Percentiles rank a stretch among this genome's conserved stretches.
These are phyloP conservation scores for Auricularia sp. DNA, from an alignment of 768 basidiomycete species.

Conservation along the genomic window DNA sequence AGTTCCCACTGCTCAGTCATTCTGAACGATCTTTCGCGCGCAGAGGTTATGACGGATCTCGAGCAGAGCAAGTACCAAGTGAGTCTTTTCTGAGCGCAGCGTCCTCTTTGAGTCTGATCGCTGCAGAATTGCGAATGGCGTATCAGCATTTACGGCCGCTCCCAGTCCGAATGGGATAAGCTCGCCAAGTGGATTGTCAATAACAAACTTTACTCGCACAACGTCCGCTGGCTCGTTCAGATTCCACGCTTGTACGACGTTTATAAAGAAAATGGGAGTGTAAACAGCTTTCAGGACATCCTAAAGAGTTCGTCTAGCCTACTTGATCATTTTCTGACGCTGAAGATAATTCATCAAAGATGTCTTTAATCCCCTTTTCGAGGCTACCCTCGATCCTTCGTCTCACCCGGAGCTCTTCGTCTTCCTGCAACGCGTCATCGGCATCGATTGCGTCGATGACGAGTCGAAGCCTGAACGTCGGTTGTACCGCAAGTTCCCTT, in stretches of 20 bases:
- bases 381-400: constrained; percentile 86
- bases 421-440: constrained; percentile 89
- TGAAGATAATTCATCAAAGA: constrained; percentile 37
- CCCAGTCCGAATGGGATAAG: constrained; percentile 88
- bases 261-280: constrained; percentile 79
- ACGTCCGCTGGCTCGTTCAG: constrained; percentile 96
- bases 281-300: constrained; percentile 85
- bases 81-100: constrained; percentile 8
- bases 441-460: constrained; percentile 98
- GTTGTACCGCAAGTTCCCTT: constrained; percentile 89
- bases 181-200: constrained; percentile 94
- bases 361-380: constrained; percentile 86
- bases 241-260: constrained; percentile 90
- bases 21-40: background rate
- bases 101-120: background rate
- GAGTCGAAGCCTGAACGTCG: constrained; percentile 90
- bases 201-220: constrained; percentile 90
- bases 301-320: constrained; percentile 57
- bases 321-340: background rate
- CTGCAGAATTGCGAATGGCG: constrained; percentile 91
- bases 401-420: constrained; percentile 91
- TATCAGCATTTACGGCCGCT: constrained; percentile 87
- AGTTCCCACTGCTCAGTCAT: background rate
- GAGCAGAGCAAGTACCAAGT: constrained; percentile 99
- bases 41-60: constrained; percentile 95